Percentiles rank a stretch among this genome's conserved stretches.
phyloP scores from a whole-genome alignment of 2,329 filamentous ascomycete species.

The Chlorencoelia australis region DNA sequence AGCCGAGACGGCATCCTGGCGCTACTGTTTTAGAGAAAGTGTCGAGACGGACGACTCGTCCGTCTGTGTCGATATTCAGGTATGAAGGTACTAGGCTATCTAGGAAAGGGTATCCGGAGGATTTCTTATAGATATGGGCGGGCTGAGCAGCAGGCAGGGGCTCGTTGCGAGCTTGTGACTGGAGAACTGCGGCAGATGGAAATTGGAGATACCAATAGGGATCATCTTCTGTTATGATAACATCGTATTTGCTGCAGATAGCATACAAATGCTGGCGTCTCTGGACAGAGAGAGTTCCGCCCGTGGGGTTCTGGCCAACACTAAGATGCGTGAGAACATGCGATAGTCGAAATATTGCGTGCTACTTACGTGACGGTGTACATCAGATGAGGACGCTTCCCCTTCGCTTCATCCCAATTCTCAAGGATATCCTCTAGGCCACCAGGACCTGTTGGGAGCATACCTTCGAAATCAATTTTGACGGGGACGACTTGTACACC shows the following conservation, averaged over 20 bases:
- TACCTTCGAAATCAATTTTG: conserved; percentile 68
- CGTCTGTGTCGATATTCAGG: conserved; percentile 70
- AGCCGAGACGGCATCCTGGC: conserved; percentile 80
- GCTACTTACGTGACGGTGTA: conserved; percentile 76
- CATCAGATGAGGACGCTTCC: conserved; percentile 70
- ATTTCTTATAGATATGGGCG: conserved; percentile 29
- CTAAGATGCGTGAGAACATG: conserved; percentile 30
- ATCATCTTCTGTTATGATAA: conserved; percentile 88
- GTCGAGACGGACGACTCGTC: conserved; percentile 80
- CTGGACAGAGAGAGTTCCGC: conserved; percentile 60
- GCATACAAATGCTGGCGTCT: conserved; percentile 72
- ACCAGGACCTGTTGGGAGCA: conserved; percentile 63
- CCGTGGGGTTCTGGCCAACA: conserved; percentile 86
- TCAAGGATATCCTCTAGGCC: conserved; percentile 68
- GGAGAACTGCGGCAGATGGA: conserved; percentile 50
- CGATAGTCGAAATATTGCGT: conserved; percentile 1
- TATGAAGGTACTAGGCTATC: conserved; percentile 79
- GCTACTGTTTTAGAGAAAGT: conserved; percentile 92
- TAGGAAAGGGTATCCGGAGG: conserved; percentile 64
- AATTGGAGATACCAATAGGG: conserved; percentile 95
- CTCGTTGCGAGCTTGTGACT: conserved; percentile 30
- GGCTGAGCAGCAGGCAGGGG: conserved; percentile 13
- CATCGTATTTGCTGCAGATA: conserved; percentile 72
- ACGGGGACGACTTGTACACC: conserved; percentile 61
- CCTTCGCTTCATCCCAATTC: conserved; percentile 69